phyloP scores from a whole-genome alignment of 352 stramenopile species.

The Elongisporangium senticosum region DNA sequence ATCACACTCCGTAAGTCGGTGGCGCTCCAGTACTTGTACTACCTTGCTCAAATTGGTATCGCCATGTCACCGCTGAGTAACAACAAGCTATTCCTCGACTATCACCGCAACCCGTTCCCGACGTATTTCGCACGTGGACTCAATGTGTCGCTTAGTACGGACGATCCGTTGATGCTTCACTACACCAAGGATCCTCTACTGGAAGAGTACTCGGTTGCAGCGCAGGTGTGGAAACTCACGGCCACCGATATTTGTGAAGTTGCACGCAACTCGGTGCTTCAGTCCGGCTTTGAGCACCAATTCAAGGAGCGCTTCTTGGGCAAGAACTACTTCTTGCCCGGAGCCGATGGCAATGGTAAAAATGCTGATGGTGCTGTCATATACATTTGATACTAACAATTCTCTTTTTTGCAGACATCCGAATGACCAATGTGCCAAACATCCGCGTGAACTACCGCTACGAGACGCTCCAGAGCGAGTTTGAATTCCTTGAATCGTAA shows the following conservation, averaged over 20 bases:
- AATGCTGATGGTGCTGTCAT: slow-evolving; percentile 1
- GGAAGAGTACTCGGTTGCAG: slow-evolving; percentile 93
- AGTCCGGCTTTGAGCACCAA: slow-evolving; percentile 96
- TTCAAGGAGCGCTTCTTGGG: slow-evolving; percentile 98
- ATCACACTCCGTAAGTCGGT: slow-evolving; percentile 97
- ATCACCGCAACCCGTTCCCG: slow-evolving; percentile 93
- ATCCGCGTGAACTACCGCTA: slow-evolving; percentile 90
- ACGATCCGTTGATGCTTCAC: slow-evolving; percentile 98
- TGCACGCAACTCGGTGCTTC: slow-evolving; percentile 96
- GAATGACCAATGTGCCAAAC: slow-evolving; percentile 92
- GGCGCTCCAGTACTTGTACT: slow-evolving; percentile 98
- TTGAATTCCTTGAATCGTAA: slow-evolving; percentile 70
- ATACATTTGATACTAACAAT: slow-evolving; percentile 7
- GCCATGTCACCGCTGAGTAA: slow-evolving; percentile 93
- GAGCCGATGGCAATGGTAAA: slow-evolving; percentile 72
- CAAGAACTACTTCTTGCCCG: slow-evolving; percentile 81
- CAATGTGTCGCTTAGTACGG: slow-evolving; percentile 98
- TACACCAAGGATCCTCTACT: slow-evolving; percentile 98
- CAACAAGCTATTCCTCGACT: slow-evolving; percentile 95
- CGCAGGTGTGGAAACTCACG: slow-evolving; percentile 93
- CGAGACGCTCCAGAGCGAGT: slow-evolving; percentile 71
- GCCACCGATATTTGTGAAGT: slow-evolving; percentile 98
- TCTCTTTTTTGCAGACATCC: slow-evolving; percentile 67
- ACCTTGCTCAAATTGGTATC: slow-evolving; percentile 95
- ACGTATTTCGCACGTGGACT: slow-evolving; percentile 94